Percentiles rank a stretch among this genome's conserved stretches.
Conservation (phyloP, 768 basidiomycete genomes). For the Steccherinum ochraceum region DNA sequence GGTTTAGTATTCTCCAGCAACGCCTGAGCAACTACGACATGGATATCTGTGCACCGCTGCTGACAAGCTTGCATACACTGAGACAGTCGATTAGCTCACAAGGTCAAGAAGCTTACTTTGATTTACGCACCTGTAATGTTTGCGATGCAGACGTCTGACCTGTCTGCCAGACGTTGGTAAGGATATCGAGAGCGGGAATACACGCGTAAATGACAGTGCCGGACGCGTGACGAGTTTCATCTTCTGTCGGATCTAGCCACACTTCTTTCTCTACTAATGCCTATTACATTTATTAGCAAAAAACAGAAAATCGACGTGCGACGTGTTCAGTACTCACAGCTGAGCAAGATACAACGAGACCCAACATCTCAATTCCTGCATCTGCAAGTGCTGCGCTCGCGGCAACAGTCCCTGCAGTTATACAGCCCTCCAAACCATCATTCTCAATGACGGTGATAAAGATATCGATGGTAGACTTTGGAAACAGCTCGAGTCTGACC, state of each 20-base stretch:
- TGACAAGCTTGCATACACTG: slow-evolving; percentile 72
- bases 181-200: slow-evolving; percentile 80
- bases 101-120: not conserved
- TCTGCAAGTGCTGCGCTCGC: slow-evolving; percentile 88
- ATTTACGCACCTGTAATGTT: slow-evolving; percentile 45
- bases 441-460: slow-evolving; percentile 86
- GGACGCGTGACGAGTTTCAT: slow-evolving; percentile 50
- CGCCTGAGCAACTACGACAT: slow-evolving; percentile 68
- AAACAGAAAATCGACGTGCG: too few relatives aligned
- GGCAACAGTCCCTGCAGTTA: slow-evolving; percentile 82
- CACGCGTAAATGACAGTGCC: slow-evolving; percentile 76
- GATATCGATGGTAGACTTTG: slow-evolving; percentile 91
- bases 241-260: slow-evolving; percentile 77
- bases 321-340: slow-evolving; percentile 47
- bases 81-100: not conserved
- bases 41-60: slow-evolving; percentile 66
- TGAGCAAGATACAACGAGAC: slow-evolving; percentile 79
- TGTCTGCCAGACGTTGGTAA: slow-evolving; percentile 85
- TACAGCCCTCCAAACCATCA: slow-evolving; percentile 85
- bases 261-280: slow-evolving; percentile 49
- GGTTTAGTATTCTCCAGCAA: slow-evolving; percentile 37
- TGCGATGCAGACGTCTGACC: slow-evolving; percentile 56
- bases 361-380: slow-evolving; percentile 88
- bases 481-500: slow-evolving; percentile 82
- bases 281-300: slow-evolving; percentile 28